These are phyloP conservation scores for Aureobasidium subglaciale DNA, from an alignment of 2,329 filamentous ascomycete species.

Conservation along the genomic window DNA sequence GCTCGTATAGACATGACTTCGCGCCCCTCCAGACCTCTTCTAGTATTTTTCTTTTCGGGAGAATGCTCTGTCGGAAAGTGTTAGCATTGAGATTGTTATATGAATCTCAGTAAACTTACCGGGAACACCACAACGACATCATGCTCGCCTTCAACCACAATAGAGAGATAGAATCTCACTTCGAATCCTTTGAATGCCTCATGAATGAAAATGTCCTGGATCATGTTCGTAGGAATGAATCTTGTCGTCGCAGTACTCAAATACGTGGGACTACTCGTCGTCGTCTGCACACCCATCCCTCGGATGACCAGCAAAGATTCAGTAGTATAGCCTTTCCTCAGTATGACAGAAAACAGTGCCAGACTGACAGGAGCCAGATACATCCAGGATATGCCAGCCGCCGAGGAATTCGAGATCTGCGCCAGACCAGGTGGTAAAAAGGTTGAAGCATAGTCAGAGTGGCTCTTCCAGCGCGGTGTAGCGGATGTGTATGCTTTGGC, in stretches of 20 bases:
- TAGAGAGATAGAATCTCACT: slow-evolving; percentile 79
- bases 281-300: slow-evolving; percentile 85
- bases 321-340: slow-evolving; percentile 41
- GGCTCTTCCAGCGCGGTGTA: background rate
- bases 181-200: slow-evolving; percentile 92
- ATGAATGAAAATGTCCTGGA: slow-evolving; percentile 89
- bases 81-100: slow-evolving; percentile 2
- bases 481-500: slow-evolving; percentile 19
- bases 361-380: slow-evolving; percentile 33
- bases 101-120: slow-evolving; percentile 33
- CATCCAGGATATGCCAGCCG: slow-evolving; percentile 32
- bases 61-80: slow-evolving; percentile 44
- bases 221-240: slow-evolving; percentile 84
- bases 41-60: slow-evolving; percentile 67
- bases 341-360: slow-evolving; percentile 19
- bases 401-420: slow-evolving; percentile 26
- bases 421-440: slow-evolving; percentile 16
- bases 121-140: slow-evolving; percentile 95
- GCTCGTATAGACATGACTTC: slow-evolving; percentile 73
- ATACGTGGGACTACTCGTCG: slow-evolving; percentile 61
- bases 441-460: slow-evolving; percentile 6
- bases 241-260: slow-evolving; percentile 56
- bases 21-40: slow-evolving; percentile 88
- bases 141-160: slow-evolving; percentile 82
- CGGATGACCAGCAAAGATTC: slow-evolving; percentile 85